Base-by-base conservation (phyloP, 2,329 filamentous ascomycete species). In the Ceratocystis cacaofunesta region DNA sequence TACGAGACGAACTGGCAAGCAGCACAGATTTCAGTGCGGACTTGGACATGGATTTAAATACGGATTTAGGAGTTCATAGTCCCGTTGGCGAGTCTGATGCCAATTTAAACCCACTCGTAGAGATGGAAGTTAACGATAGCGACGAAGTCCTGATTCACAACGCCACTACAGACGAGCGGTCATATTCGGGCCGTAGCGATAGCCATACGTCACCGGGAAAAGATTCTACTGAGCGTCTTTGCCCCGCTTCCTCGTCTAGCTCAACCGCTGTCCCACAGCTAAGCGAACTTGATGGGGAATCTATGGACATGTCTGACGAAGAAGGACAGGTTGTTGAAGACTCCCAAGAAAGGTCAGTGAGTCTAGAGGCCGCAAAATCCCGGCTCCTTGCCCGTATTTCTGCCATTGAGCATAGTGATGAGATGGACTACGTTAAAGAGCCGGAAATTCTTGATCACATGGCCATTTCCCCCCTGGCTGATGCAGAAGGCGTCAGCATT, bases 361-460 rank as follows among this genome's bases (percentile, higher is more conserved):
- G 76, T 67, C 74, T 84, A 22, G 77, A 80, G 67, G 76, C 75
- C 65, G 80, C 77, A 48, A 82, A 79, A 70, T 74, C 73, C 10
- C 75, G 76, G 36, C 76, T 84, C 1, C 75, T 84, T 10, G 75
- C 76, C 0, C 75, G 74, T 64, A 72, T 84, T 17, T 73, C 76
- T 19, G 69, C 69, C 22, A 66, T 69, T 0, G 65, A 32, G 28
- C n/a, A 15, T 43, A 12, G 10, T 2, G 10, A 12, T 41, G 36
- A 12, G 36, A 12, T 12, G 36, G 55, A 52, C 22, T 58, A 63
- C 5, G 43, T 55, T 15, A 64, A 68, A 73, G 77, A 73, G 73
- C 75, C 71, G 69, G 71, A 63, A 73, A 75, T 66, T 70, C 72
- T 66, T 61, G 68, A 15, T 6, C 15, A 48, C 17, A 10, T 48